These are phyloP conservation scores for Psilocybe tampanensis DNA, from an alignment of 768 basidiomycete species.

Conservation along the genomic window DNA sequence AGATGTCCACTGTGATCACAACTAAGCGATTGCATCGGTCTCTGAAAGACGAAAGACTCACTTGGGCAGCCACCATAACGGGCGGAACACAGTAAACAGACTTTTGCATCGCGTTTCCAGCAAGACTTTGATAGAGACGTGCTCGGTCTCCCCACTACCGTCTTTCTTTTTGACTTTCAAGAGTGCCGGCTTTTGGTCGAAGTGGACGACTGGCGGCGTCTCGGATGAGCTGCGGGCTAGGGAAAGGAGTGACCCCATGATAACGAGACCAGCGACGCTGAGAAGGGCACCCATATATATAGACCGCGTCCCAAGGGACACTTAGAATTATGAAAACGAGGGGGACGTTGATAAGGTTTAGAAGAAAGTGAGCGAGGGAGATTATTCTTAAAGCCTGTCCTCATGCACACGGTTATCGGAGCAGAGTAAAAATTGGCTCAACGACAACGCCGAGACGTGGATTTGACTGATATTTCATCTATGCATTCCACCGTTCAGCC, in stretches of 20 bases:
- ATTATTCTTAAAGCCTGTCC: conserved; percentile 7
- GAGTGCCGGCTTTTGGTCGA: conserved; percentile 38
- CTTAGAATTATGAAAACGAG: conserved; percentile 4
- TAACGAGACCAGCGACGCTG: conserved; percentile 29
- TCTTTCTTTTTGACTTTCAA: conserved; percentile 35
- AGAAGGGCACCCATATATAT: conserved; percentile 24
- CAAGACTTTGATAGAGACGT: conserved; percentile 40
- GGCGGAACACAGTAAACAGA: conserved; percentile 43
- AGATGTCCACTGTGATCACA: conserved; percentile 55
- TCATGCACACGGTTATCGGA: conserved; percentile 5
- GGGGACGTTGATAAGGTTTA: conserved; percentile 4
- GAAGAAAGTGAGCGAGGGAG: conserved; percentile 2
- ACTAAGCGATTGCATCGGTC: not conserved
- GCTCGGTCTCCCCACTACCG: conserved; percentile 32
- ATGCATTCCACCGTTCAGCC: not conserved
- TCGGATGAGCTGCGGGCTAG: conserved; percentile 23
- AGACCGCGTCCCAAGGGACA: conserved; percentile 2
- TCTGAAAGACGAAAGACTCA: conserved; percentile 24
- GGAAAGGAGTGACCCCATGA: conserved; percentile 40
- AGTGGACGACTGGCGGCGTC: conserved; percentile 36
- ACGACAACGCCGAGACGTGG: conserved; percentile 7
- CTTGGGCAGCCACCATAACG: conserved; percentile 54
- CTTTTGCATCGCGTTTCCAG: conserved; percentile 44
- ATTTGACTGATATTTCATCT: not conserved
- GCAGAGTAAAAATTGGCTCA: conserved; percentile 17